A percentile compares a stretch with the other conserved stretches of the same genome.
phyloP scores from a whole-genome alignment of 140 eudicot genomes.

The Ambrosia hybrid region DNA sequence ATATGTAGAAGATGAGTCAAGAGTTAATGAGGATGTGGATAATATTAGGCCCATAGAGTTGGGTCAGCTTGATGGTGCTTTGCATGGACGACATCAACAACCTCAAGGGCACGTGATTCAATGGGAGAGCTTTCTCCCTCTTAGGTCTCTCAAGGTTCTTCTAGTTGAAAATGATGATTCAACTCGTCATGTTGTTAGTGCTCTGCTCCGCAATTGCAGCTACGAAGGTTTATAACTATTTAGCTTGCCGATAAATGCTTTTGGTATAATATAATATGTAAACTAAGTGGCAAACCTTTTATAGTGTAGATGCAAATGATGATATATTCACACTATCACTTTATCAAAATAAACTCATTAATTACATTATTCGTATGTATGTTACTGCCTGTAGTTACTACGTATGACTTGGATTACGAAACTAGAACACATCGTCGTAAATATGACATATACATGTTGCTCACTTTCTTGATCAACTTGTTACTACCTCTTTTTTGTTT shows the following conservation, averaged over 20 bases:
- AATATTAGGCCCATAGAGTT: constrained; percentile 22
- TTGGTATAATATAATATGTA: constrained; percentile 18
- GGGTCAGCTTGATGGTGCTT: constrained; percentile 25
- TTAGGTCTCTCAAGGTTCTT: constrained; percentile 49
- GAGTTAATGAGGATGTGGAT: constrained; percentile 35
- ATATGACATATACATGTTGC: not conserved
- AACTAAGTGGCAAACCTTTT: not conserved
- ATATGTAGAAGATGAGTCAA: constrained; percentile 46
- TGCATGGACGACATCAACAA: constrained; percentile 44
- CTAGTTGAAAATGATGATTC: constrained; percentile 66
- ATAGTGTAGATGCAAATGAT: constrained; percentile 12
- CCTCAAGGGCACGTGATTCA: constrained; percentile 49
- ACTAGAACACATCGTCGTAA: not conserved
- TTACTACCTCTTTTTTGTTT: not conserved
- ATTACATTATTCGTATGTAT: not conserved
- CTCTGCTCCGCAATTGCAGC: constrained; percentile 62
- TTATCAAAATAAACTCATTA: constrained; percentile 17
- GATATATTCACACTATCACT: not conserved
- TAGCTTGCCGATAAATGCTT: constrained; percentile 18
- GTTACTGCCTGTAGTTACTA: constrained; percentile 12
- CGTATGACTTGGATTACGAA: not conserved
- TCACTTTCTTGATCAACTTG: constrained; percentile 11
- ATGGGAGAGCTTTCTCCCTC: constrained; percentile 63
- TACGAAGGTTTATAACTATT: constrained; percentile 51
- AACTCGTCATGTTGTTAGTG: constrained; percentile 55